Evolutionary conservation across 441 rosid species (phyloP).

Genomic region (Populus trichocarpa): DNA sequence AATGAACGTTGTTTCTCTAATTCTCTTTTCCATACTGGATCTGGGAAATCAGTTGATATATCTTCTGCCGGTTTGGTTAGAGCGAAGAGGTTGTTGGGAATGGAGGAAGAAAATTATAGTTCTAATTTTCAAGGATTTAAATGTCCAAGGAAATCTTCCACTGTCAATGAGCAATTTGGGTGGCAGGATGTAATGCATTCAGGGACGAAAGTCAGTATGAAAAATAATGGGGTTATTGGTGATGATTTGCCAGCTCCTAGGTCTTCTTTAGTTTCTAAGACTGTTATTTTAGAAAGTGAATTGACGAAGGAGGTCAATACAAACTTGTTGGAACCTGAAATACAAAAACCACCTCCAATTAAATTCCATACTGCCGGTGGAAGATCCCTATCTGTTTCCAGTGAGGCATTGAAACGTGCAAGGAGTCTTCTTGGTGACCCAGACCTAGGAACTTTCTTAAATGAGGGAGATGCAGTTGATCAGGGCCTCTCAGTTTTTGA

Average conservation of each 20-base stretch:
- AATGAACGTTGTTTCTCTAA: constrained; percentile 21
- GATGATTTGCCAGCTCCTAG: constrained; percentile 27
- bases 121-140: constrained; percentile 31
- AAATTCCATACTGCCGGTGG: constrained; percentile 89
- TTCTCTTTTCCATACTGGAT: constrained; percentile 73
- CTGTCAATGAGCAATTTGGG: constrained; percentile 21
- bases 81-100: constrained; percentile 74
- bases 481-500: constrained; percentile 31
- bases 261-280: constrained; percentile 26
- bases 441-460: constrained; percentile 56
- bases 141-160: constrained; percentile 23
- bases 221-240: constrained; percentile 16
- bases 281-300: constrained; percentile 31
- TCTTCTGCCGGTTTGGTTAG: constrained; percentile 66
- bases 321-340: constrained; percentile 28
- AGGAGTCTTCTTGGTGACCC: constrained; percentile 95
- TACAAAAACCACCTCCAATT: constrained; percentile 44
- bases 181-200: constrained; percentile 21
- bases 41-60: constrained; percentile 63
- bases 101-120: constrained; percentile 45
- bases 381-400: constrained; percentile 79
- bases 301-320: constrained; percentile 22
- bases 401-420: constrained; percentile 82
- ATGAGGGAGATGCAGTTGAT: constrained; percentile 40
- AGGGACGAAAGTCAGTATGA: constrained; percentile 17